These are phyloP conservation scores for Barnettozyma sp. DNA, from an alignment of 805 yeast genomes.

Conservation along the genomic window DNA sequence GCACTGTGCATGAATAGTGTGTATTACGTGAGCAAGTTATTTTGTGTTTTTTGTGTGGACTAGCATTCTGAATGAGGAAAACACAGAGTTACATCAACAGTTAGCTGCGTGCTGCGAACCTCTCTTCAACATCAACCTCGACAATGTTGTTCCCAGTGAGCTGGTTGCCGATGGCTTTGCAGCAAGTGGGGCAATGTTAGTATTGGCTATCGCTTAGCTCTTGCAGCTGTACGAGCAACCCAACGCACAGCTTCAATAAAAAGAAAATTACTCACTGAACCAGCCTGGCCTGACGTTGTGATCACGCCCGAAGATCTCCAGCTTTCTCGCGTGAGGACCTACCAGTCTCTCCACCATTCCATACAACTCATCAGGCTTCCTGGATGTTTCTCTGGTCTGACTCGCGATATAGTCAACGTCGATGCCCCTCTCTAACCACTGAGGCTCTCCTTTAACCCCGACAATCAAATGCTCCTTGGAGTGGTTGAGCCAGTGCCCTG, in stretches of 20 bases:
- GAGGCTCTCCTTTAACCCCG: slow-evolving; percentile 76
- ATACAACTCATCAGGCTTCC: slow-evolving; percentile 89
- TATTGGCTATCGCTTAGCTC: background rate
- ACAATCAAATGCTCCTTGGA: slow-evolving; percentile 86
- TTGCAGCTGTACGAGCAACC: too few relatives aligned
- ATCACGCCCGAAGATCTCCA: slow-evolving; percentile 85
- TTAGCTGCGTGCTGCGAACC: too few relatives aligned
- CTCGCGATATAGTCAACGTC: slow-evolving; percentile 79
- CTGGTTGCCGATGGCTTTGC: slow-evolving; percentile 65
- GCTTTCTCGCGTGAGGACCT: slow-evolving; percentile 67
- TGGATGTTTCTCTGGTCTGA: slow-evolving; percentile 77
- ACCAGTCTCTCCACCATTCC: slow-evolving; percentile 80
- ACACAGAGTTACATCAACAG: slow-evolving; percentile 7
- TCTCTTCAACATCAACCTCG: slow-evolving; percentile 49
- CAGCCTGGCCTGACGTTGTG: slow-evolving; percentile 87
- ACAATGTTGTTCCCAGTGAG: slow-evolving; percentile 50
- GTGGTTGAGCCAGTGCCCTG: slow-evolving; percentile 96
- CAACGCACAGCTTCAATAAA: too few relatives aligned
- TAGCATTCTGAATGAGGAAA: slow-evolving; percentile 2
- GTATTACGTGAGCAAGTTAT: too few relatives aligned
- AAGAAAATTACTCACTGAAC: slow-evolving; percentile 42
- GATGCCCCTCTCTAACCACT: slow-evolving; percentile 57
- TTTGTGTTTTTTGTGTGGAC: too few relatives aligned
- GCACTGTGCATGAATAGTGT: too few relatives aligned
- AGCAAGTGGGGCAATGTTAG: slow-evolving; percentile 4